Conservation (phyloP, 257 asterid species). For the Linaria vulgaris region DNA sequence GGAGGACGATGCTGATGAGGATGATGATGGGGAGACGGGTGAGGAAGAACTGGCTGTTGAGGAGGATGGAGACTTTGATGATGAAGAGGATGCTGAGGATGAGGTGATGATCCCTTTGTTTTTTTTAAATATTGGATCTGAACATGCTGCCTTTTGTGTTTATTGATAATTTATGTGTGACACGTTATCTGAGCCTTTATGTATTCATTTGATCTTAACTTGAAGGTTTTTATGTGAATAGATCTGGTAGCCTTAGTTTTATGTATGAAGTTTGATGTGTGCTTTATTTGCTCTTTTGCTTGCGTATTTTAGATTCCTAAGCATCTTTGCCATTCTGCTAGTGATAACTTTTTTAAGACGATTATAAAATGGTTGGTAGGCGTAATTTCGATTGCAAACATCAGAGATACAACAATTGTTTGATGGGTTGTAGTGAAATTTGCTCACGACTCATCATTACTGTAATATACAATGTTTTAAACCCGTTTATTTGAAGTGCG, state of each 20-base stretch:
- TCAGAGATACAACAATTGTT: not conserved
- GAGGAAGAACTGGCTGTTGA: constrained; percentile 75
- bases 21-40: constrained; percentile 85
- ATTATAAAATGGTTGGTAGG: not conserved
- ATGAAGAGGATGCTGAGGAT: constrained; percentile 78
- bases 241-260: not conserved
- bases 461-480: not conserved
- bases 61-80: constrained; percentile 65
- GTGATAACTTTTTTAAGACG: constrained; percentile 5
- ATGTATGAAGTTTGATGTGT: not conserved
- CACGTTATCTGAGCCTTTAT: not conserved
- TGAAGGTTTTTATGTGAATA: not conserved
- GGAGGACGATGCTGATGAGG: constrained; percentile 79
- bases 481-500: not conserved
- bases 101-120: constrained; percentile 50
- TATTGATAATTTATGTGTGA: not conserved
- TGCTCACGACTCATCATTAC: not conserved
- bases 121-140: not conserved
- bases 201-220: not conserved
- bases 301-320: not conserved
- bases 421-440: not conserved
- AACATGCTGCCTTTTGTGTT: not conserved
- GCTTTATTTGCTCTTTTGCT: not conserved
- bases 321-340: not conserved
- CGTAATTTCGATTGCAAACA: not conserved